These are phyloP conservation scores for Pythium pectinolyticum DNA, from an alignment of 352 stramenopile species.

Conservation along the genomic window DNA sequence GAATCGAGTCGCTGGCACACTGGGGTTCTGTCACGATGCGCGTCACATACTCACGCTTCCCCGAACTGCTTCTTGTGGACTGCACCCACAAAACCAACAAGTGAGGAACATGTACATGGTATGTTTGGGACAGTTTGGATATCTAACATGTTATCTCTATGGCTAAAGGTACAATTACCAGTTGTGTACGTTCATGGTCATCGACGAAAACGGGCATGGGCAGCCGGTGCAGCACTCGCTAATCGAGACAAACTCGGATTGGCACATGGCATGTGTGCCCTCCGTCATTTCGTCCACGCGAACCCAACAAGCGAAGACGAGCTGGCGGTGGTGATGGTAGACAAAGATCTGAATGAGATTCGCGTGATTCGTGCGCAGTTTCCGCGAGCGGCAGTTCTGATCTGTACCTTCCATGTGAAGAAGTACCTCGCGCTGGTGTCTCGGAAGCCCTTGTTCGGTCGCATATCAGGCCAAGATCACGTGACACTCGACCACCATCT, in stretches of 20 bases:
- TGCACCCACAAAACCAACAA: constrained; percentile 30
- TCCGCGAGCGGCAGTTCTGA: constrained; percentile 11
- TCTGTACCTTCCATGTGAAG: constrained; percentile 28
- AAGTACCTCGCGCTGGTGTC: constrained; percentile 10
- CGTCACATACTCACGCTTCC: constrained; percentile 4
- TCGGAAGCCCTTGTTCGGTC: background rate
- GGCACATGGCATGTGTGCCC: constrained; percentile 19
- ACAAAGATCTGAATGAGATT: constrained; percentile 33
- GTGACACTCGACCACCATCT: background rate
- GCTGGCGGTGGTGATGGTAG: constrained; percentile 21
- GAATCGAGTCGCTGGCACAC: constrained; percentile 5
- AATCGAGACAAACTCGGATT: constrained; percentile 12
- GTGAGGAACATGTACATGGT: background rate
- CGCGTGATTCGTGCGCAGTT: constrained; percentile 7
- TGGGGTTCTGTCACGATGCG: constrained; percentile 25
- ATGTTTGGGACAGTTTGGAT: too few species aligned
- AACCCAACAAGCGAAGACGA: constrained; percentile 11
- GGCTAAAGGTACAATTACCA: constrained; percentile 17
- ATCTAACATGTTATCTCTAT: background rate
- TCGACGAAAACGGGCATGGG: constrained; percentile 7
- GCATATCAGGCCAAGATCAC: background rate
- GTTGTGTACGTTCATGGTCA: constrained; percentile 11
- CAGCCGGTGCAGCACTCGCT: constrained; percentile 1
- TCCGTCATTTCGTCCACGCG: constrained; percentile 25
- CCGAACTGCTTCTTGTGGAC: constrained; percentile 19